Base-by-base conservation (phyloP, 2,329 filamentous ascomycete genomes). In the Coniella vitis region DNA sequence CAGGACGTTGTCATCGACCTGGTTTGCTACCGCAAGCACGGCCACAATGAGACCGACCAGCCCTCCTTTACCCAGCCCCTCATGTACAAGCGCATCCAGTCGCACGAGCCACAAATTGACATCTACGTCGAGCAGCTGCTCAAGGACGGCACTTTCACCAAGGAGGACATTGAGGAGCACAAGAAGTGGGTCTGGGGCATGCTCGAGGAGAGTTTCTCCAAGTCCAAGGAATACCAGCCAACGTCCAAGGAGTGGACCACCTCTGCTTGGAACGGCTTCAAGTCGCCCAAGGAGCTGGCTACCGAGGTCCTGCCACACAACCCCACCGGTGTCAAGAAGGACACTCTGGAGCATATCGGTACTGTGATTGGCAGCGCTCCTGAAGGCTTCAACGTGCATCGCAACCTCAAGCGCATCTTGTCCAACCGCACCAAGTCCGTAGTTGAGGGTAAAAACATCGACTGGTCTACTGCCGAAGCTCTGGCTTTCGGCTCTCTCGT, bases 181-280 rank as follows among this genome's bases (percentile, higher is more conserved):
- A 95, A 95, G 79, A 87, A 94, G 68, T 98, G 93, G 93, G 93
- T 97, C 52, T 98, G 91, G 93, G 87, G 87, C 54, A 97, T 97
- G 90, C 78, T 98, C 50, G 91, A 95, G 64, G 91, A 97, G 69
- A 96, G 90, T 72, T 98, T 97, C 69, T 79, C 89, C 61, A 90
- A 91, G 70, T 95, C 90, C 70, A 97, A 94, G 72, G 91, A 98
- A 62, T 98, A 98, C 71, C 86, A 91, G 68, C 89, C 93, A 39
- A 94, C 87, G 36, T 87, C 90, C 57, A 95, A 95, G 73, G 93
- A 98, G 71, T 98, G 93, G 93, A 83, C 95, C 59, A 97, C 93
- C 8, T 96, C 90, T 45, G 91, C 93, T 49, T 98, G 93, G 93
- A 95, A 98, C 72, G 91, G 91, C 55, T 97, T 98, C 83, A 97